Conservation (phyloP, 768 basidiomycete genomes). For the Amanita brunnescens region DNA sequence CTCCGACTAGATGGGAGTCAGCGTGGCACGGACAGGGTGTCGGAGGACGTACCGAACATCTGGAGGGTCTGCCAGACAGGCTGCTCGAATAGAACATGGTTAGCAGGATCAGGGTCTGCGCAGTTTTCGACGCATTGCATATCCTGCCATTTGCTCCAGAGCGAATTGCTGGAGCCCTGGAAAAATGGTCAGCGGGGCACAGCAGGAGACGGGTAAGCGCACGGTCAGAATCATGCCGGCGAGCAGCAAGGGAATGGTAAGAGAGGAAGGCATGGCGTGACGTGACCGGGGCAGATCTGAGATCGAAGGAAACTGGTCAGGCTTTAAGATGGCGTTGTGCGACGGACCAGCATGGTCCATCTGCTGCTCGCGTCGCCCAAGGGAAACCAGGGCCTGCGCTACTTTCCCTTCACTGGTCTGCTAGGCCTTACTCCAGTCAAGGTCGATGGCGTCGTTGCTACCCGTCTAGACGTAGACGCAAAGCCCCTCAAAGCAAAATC, state of each 20-base stretch:
- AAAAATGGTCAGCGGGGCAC: conserved; percentile 1
- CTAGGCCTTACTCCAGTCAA: conserved; percentile 75
- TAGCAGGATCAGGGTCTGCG: conserved; percentile 45
- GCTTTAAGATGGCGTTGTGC: no score
- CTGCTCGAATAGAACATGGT: conserved; percentile 80
- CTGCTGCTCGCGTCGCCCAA: conserved; percentile 37
- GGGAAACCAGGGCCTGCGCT: conserved; percentile 51
- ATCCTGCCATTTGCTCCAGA: conserved; percentile 89
- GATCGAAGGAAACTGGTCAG: not conserved
- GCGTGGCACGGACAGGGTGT: conserved; percentile 14
- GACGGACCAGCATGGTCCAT: conserved; percentile 47
- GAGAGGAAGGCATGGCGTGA: conserved; percentile 29
- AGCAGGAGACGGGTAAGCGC: not conserved
- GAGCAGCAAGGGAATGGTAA: conserved; percentile 73
- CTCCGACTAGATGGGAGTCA: conserved; percentile 57
- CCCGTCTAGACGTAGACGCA: conserved; percentile 59
- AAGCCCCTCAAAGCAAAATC: conserved; percentile 60
- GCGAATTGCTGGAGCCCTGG: conserved; percentile 72
- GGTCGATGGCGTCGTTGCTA: conserved; percentile 74
- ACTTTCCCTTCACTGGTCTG: conserved; percentile 70
- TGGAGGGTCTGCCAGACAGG: conserved; percentile 90
- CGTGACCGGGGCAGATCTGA: conserved; percentile 8
- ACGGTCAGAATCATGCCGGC: conserved; percentile 91
- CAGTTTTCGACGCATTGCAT: conserved; percentile 99
- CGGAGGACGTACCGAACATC: conserved; percentile 66